phyloP scores from a whole-genome alignment of 2,329 filamentous ascomycete species.

The Exserohilum turcica region DNA sequence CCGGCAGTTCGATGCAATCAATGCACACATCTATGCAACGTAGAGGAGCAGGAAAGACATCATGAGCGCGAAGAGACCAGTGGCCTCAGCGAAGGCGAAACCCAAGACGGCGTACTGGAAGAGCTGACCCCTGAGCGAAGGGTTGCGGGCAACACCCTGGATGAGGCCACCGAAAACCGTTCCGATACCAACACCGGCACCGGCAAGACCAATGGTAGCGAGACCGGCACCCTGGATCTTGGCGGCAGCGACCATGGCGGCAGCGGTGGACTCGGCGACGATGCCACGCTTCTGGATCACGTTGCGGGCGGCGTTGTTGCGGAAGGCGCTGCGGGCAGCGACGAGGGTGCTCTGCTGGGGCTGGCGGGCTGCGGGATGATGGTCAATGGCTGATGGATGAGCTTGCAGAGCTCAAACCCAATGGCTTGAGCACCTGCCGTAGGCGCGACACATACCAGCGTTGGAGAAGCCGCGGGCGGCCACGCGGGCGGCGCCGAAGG shows the following conservation, averaged over 20 bases:
- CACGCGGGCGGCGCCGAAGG: conserved; percentile 49
- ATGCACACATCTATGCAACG: conserved; percentile 48
- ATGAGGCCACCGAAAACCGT: conserved; percentile 90
- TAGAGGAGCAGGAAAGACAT: conserved; percentile 53
- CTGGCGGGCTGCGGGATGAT: conserved; percentile 38
- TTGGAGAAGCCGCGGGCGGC: conserved; percentile 48
- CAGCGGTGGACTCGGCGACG: conserved; percentile 50
- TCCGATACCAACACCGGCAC: conserved; percentile 94
- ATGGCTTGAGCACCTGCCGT: conserved; percentile 39
- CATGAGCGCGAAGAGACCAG: conserved; percentile 66
- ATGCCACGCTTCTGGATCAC: conserved; percentile 50
- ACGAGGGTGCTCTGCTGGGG: conserved; percentile 47
- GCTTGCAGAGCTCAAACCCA: conserved; percentile 31
- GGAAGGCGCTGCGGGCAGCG: conserved; percentile 49
- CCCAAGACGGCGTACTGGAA: conserved; percentile 96
- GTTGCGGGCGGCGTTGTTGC: conserved; percentile 49
- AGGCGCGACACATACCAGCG: conserved; percentile 47
- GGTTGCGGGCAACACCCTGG: conserved; percentile 90
- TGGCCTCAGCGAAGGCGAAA: conserved; percentile 94
- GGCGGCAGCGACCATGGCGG: conserved; percentile 51
- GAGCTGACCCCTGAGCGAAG: conserved; percentile 90
- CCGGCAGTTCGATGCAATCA: conserved; percentile 42
- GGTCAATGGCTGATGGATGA: conserved; percentile 43
- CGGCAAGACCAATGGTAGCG: conserved; percentile 88
- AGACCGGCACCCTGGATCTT: conserved; percentile 52